These are phyloP conservation scores for Lentinula sp. DNA, from an alignment of 768 basidiomycete genomes.

Conservation along the genomic window DNA sequence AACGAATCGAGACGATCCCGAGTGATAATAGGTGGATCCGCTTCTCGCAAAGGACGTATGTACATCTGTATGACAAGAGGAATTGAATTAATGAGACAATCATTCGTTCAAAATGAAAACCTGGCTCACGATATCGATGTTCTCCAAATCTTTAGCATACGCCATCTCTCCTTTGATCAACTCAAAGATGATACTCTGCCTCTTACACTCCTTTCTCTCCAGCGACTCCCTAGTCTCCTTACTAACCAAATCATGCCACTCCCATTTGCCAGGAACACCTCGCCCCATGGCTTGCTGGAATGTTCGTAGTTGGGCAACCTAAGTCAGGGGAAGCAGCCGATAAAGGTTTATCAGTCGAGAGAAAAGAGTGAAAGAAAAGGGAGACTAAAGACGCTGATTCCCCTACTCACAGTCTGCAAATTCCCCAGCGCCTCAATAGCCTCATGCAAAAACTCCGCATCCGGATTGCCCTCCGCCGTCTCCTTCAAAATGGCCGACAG, in stretches of 20 bases:
- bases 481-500: constrained; percentile 84
- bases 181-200: constrained; percentile 92
- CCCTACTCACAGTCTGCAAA: constrained; percentile 36
- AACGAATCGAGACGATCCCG: constrained; percentile 68
- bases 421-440: constrained; percentile 82
- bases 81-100: no score
- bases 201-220: constrained; percentile 70
- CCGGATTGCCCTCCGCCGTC: constrained; percentile 68
- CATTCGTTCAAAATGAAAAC: no score
- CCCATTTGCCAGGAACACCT: constrained; percentile 74
- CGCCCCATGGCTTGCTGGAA: constrained; percentile 89
- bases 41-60: constrained; percentile 63
- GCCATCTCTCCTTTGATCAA: constrained; percentile 94
- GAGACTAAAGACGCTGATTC: no score
- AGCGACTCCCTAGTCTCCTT: constrained; percentile 56
- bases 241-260: constrained; percentile 86
- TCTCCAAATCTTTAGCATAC: constrained; percentile 88
- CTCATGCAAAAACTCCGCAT: constrained; percentile 75
- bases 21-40: constrained; percentile 75
- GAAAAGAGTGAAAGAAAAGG: no score
- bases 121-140: constrained; percentile 41
- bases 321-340: no score
- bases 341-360: no score
- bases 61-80: constrained; percentile 54
- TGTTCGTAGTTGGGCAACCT: constrained; percentile 65